phyloP scores from a whole-genome alignment of 805 yeast species.

The Lipomyces chichibuensis region DNA sequence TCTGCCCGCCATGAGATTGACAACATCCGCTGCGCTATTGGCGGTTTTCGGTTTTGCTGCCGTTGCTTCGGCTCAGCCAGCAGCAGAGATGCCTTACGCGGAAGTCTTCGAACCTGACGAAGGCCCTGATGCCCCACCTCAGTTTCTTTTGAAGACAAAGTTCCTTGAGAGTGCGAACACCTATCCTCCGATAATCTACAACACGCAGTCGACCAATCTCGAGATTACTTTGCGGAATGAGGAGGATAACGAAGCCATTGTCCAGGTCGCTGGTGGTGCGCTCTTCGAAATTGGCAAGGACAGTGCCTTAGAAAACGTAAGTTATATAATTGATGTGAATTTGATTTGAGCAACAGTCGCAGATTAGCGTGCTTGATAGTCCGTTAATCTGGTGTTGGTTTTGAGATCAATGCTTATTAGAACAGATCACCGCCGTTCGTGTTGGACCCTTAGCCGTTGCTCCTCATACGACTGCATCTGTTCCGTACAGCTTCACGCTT shows the following conservation, averaged over 20 bases:
- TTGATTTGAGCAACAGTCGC: not conserved
- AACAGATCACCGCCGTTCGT: constrained; percentile 32
- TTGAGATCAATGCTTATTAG: not conserved
- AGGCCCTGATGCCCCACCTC: constrained; percentile 18
- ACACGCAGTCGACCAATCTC: constrained; percentile 39
- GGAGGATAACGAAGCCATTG: constrained; percentile 33
- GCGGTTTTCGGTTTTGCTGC: constrained; percentile 1
- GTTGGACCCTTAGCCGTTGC: constrained; percentile 29
- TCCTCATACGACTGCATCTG: constrained; percentile 15
- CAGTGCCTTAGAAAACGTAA: constrained; percentile 27
- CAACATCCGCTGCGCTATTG: constrained; percentile 5
- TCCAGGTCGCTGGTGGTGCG: constrained; percentile 35
- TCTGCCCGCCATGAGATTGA: not conserved
- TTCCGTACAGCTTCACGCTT: constrained; percentile 26
- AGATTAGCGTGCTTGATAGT: not conserved
- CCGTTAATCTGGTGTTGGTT: not conserved
- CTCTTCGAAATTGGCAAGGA: constrained; percentile 23
- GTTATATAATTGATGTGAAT: not conserved
- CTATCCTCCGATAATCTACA: constrained; percentile 34
- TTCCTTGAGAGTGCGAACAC: constrained; percentile 14
- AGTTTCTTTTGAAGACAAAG: constrained; percentile 19
- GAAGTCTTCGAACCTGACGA: constrained; percentile 20
- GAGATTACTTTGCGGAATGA: constrained; percentile 38
- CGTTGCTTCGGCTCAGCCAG: constrained; percentile 11
- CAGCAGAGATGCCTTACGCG: constrained; percentile 21